Evolutionary conservation across 108 stramenopile species (phyloP).

Genomic region (Craspedostauros australis): DNA sequence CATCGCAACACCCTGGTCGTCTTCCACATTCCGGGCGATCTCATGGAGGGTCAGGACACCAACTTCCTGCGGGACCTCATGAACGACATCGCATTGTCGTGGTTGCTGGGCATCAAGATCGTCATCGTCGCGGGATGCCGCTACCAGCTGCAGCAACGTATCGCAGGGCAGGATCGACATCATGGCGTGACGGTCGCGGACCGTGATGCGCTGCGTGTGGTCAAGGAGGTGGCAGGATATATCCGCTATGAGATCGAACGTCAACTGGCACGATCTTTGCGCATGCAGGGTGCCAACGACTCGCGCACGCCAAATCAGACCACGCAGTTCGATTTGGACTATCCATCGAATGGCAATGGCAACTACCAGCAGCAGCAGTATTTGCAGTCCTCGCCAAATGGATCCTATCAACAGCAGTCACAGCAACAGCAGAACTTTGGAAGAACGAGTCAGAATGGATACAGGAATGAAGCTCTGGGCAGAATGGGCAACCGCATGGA

Average conservation of each 20-base stretch:
- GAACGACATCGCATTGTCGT: constrained; percentile 90
- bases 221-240: constrained; percentile 92
- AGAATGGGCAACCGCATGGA: too few species aligned
- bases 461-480: too few species aligned
- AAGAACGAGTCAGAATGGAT: too few species aligned
- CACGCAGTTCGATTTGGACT: too few species aligned
- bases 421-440: too few species aligned
- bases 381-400: too few species aligned
- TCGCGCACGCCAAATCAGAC: too few species aligned
- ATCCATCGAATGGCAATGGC: constrained; percentile 27
- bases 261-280: constrained; percentile 72
- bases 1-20: constrained; percentile 86
- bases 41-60: constrained; percentile 28
- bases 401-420: too few species aligned
- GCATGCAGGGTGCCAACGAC: too few species aligned
- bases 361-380: too few species aligned
- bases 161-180: constrained; percentile 31
- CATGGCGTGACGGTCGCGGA: constrained; percentile 82
- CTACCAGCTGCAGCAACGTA: constrained; percentile 68
- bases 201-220: constrained; percentile 67
- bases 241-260: constrained; percentile 95
- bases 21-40: constrained; percentile 88
- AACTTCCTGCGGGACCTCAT: constrained; percentile 74
- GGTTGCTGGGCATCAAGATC: constrained; percentile 90
- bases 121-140: constrained; percentile 63